phyloP scores from a whole-genome alignment of 2,329 filamentous ascomycete genomes.

The Lasiodiplodia gonubiensis region DNA sequence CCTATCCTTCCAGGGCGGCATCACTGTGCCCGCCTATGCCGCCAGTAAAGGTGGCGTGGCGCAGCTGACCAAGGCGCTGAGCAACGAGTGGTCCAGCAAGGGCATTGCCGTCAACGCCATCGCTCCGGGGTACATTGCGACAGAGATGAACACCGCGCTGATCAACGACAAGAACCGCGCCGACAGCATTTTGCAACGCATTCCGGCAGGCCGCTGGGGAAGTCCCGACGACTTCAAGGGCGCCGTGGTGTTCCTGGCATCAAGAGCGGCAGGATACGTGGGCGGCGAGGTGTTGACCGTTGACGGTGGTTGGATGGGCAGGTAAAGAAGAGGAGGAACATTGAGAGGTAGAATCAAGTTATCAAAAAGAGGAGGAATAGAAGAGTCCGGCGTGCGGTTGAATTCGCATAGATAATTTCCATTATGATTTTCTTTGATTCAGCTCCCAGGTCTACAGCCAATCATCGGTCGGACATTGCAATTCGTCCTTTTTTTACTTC shows the following conservation, averaged over 20 bases:
- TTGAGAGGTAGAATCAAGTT: not conserved
- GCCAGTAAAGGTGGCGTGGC: constrained; percentile 84
- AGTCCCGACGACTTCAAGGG: constrained; percentile 87
- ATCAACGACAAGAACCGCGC: constrained; percentile 73
- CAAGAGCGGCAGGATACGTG: constrained; percentile 78
- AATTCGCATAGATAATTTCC: not conserved
- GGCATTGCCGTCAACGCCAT: constrained; percentile 88
- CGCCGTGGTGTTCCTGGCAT: constrained; percentile 76
- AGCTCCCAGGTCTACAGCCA: not conserved
- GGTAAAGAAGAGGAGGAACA: constrained; percentile 54
- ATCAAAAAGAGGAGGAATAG: not conserved
- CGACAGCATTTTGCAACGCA: constrained; percentile 76
- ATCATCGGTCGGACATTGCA: not conserved
- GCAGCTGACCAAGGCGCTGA: constrained; percentile 82
- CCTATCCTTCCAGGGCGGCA: constrained; percentile 82
- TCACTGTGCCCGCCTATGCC: constrained; percentile 88
- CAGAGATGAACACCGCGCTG: constrained; percentile 91
- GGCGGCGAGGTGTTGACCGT: constrained; percentile 82
- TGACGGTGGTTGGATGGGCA: constrained; percentile 92
- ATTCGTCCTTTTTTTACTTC: not conserved
- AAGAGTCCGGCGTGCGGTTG: not conserved
- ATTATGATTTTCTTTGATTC: not conserved
- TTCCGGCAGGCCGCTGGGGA: constrained; percentile 85
- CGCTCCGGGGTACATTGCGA: constrained; percentile 87
- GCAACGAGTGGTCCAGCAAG: constrained; percentile 83